Evolutionary conservation across 2,329 filamentous ascomycete genomes (phyloP).

Genomic region (Fusarium sp.): DNA sequence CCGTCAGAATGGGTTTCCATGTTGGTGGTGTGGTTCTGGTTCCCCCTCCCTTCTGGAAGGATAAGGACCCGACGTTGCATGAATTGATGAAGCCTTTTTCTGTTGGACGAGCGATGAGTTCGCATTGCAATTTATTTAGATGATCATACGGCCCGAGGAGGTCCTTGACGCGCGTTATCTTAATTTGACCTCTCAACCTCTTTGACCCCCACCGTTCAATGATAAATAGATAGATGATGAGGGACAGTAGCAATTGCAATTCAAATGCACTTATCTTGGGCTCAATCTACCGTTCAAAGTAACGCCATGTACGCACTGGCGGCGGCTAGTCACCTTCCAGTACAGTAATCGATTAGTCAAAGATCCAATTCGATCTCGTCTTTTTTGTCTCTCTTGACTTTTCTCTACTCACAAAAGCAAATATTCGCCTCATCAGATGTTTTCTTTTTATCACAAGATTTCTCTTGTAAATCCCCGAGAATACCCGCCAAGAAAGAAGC

Average conservation of each 20-base stretch:
- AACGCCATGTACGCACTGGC: constrained; percentile 21
- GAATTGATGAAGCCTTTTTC: constrained; percentile 15
- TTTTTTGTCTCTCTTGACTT: constrained; percentile 3
- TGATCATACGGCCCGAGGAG: constrained; percentile 14
- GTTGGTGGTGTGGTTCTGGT: constrained; percentile 36
- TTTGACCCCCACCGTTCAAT: background rate
- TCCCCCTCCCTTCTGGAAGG: constrained; percentile 38
- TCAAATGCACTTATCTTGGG: constrained; percentile 7
- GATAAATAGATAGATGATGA: background rate
- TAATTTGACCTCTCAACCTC: background rate
- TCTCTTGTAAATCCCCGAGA: background rate
- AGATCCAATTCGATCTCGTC: background rate
- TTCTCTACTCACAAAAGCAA: background rate
- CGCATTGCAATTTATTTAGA: background rate
- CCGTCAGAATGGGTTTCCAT: constrained; percentile 26
- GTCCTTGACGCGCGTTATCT: constrained; percentile 14
- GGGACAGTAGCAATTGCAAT: background rate
- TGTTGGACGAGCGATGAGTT: background rate
- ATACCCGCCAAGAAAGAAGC: background rate
- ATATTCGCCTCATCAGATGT: constrained; percentile 15
- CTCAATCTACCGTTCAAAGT: constrained; percentile 29
- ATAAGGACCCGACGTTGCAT: constrained; percentile 15
- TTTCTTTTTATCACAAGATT: constrained; percentile 3
- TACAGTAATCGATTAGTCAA: constrained; percentile 19
- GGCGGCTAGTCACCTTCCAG: constrained; percentile 24